Evolutionary conservation across 805 yeast genomes (phyloP).

Genomic region (Ogataea kodamae): DNA sequence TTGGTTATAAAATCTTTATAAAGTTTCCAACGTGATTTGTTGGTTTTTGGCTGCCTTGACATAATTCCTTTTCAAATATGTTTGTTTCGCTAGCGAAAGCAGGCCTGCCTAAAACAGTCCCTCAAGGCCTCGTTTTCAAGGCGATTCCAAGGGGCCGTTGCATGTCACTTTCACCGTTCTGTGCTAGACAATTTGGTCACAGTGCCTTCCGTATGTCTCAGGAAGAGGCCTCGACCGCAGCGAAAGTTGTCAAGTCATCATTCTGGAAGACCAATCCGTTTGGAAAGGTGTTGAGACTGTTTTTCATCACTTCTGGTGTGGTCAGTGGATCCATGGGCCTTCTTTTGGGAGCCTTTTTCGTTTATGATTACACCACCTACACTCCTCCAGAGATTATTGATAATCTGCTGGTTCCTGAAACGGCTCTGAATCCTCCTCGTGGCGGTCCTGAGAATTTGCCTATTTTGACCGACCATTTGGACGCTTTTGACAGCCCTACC

Average conservation of each 20-base stretch:
- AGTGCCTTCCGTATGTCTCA: no score
- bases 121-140: no score
- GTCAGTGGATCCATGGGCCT: constrained; percentile 41
- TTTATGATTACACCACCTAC: constrained; percentile 69
- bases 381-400: constrained; percentile 38
- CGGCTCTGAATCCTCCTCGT: constrained; percentile 49
- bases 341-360: constrained; percentile 48
- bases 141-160: no score
- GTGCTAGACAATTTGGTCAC: no score
- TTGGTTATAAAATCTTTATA: constrained; percentile 2
- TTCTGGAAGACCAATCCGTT: constrained; percentile 26
- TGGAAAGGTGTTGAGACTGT: constrained; percentile 33
- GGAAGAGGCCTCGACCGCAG: neutral
- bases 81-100: constrained; percentile 3
- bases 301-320: constrained; percentile 39
- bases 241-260: constrained; percentile 1
- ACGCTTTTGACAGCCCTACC: constrained; percentile 50
- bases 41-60: constrained; percentile 2
- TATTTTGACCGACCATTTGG: constrained; percentile 52
- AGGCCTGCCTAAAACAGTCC: constrained; percentile 6
- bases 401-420: constrained; percentile 45
- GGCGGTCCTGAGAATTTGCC: constrained; percentile 77
- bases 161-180: no score
- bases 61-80: no score
- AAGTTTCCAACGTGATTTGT: neutral